Percentiles rank a stretch among this genome's conserved stretches.
Conservation (phyloP, 495 filamentous ascomycete genomes). For the Aspergillus diversus region DNA sequence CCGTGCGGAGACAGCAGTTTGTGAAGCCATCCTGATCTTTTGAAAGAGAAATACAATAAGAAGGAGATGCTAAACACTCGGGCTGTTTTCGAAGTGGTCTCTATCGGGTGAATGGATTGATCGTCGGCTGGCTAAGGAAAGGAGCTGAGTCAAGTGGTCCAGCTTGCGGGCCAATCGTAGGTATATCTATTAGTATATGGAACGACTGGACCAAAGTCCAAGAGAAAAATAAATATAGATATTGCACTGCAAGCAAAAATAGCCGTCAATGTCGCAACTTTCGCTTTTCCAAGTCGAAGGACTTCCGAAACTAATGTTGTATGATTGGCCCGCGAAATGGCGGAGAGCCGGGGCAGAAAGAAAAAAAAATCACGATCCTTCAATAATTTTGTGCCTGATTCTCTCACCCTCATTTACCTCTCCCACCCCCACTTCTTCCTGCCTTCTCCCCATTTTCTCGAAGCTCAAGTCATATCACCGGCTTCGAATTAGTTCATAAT, state of each 20-base stretch:
- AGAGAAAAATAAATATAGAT: too few relatives aligned
- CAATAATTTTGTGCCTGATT: constrained; percentile 20
- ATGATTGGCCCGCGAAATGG: constrained; percentile 36
- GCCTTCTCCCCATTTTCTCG: constrained; percentile 15
- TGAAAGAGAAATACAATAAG: too few relatives aligned
- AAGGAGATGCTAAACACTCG: too few relatives aligned
- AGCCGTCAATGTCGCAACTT: too few relatives aligned
- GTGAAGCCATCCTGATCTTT: constrained; percentile 27
- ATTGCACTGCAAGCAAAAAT: too few relatives aligned
- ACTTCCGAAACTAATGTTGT: constrained; percentile 30
- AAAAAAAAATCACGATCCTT: constrained; percentile 32
- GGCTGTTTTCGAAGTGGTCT: too few relatives aligned
- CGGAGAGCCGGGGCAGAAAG: constrained; percentile 43
- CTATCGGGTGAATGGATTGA: too few relatives aligned
- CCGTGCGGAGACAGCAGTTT: constrained; percentile 59
- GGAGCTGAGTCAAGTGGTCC: too few relatives aligned
- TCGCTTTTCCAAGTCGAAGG: neutral
- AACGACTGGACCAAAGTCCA: too few relatives aligned
- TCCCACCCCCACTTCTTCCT: constrained; percentile 24
- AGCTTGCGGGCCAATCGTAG: too few relatives aligned
- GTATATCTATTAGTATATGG: too few relatives aligned
- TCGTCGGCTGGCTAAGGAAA: too few relatives aligned
- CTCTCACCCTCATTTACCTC: constrained; percentile 18
- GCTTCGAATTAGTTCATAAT: constrained; percentile 37
- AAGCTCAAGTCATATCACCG: constrained; percentile 10